Evolutionary conservation across 306 rosid genomes (phyloP), one percentile per base, ranked within the genome.

Genomic region (Lablab purpureus): DNA sequence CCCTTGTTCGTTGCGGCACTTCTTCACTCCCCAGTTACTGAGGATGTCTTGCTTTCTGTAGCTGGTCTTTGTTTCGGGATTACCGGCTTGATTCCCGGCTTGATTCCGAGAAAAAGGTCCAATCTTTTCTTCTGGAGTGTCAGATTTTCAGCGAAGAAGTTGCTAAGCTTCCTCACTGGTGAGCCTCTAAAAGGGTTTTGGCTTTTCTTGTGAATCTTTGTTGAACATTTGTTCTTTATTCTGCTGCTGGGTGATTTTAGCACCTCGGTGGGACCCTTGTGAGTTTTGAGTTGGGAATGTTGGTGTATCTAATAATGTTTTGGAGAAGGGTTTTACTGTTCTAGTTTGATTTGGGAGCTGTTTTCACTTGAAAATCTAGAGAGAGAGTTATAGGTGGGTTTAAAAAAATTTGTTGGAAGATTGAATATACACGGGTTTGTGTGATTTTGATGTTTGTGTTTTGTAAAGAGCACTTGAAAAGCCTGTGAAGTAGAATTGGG

Each of bases 131-230:
- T 79, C 67, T 86, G 80, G 78, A 6, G 2, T 45, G 59, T 71
- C 47, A 54, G 69, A 69, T 80, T 80, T 83, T 43, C 3, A 1
- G 23, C 87, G 80, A 84, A 85, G 78, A 76, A 86, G 90, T 85
- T 55, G 78, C 76, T 56, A 41, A 60, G 75, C 58, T 75, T 83
- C 75, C 21, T 10, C 64, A 30, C 4, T 75, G 58, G 59, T 76
- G 30, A 80, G 73, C n/a, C 23, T 68, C 67, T 76, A 45, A 49
- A 60, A 64, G 66, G 74, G 49, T 54, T 10, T 21, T 7, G 18
- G 19, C 37, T 73, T 52, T 73, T 41, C 23, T 56, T 79, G 4
- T 76, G 63, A 75, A 18, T 9, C 10, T 69, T 59, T 73, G 59
- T 77, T 52, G 67, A 51, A 5, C n/a, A 66, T 73, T 58, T 76